Evolutionary conservation across 2,329 filamentous ascomycete genomes (phyloP), one percentile per base, ranked within the genome.

Genomic region (Colletotrichum sp.): DNA sequence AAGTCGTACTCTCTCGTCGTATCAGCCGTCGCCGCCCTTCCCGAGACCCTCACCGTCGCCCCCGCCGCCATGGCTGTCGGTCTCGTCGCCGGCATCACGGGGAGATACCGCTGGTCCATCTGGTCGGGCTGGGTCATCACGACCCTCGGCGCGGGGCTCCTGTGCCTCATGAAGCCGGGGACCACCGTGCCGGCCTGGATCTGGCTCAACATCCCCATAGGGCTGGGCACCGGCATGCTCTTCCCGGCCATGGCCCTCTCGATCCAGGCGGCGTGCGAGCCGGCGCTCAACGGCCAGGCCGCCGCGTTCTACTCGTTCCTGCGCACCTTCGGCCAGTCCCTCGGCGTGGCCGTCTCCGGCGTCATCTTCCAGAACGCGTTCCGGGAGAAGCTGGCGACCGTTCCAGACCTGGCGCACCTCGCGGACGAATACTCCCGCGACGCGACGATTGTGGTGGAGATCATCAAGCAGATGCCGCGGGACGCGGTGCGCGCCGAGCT

Each of bases 331-430:
- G 93, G 93, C 1, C 92, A 94, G 80, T 87, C 90, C 0, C 83
- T 94, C 12, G 93, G 93, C 28, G 91, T 94, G 4, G 92, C 93
- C 3, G 87, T 94, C 67, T 91, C 92, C 3, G 93, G 93, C 5
- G 92, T 93, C 36, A 88, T 94, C 69, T 94, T 95, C 84, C 92
- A 95, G 82, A 95, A 94, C 78, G 87, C 88, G 72, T 90, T 93
- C 83, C 85, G 84, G 70, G 83, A 83, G 60, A 88, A 90, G 76
- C 82, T 94, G 60, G 78, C 85, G 16, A 85, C 82, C 3, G 88
- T 88, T 61, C 85, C 89, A 0, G 82, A 84, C 26, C 87, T 92
- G 67, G 88, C 88, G 3, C 64, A 66, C 18, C 68, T 79, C 71
- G 86, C 82, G n/a, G 76, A 80, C 63, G 84, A 86, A 64, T 91